These are phyloP conservation scores for Paramecium tetraurelia DNA, from an alignment of 73 alveolate genomes.

Conservation along the genomic window DNA sequence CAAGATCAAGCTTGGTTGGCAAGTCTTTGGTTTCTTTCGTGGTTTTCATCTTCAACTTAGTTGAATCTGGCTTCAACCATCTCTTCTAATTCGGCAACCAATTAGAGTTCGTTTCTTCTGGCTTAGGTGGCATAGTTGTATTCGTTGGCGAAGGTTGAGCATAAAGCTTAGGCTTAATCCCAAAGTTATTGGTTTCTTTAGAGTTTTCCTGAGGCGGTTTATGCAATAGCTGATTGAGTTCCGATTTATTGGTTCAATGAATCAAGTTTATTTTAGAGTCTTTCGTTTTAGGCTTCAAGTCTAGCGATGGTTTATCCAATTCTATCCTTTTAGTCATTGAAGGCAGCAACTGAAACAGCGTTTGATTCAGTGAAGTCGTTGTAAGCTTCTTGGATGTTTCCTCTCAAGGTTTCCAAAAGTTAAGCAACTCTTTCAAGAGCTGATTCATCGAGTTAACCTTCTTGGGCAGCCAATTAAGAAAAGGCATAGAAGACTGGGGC, in stretches of 20 bases:
- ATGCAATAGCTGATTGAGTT: conserved; percentile 47
- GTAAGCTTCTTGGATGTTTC: conserved; percentile 23
- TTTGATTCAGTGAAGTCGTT: background rate
- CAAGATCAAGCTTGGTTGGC: conserved; percentile 26
- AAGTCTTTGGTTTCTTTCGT: conserved; percentile 38
- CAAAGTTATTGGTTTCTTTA: conserved; percentile 46
- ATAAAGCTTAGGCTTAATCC: conserved; percentile 46
- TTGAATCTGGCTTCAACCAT: conserved; percentile 36
- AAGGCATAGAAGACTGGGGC: conserved; percentile 42
- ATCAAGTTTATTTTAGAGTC: conserved; percentile 37
- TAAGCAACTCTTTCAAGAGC: conserved; percentile 52
- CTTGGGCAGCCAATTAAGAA: conserved; percentile 35
- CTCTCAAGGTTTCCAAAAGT: conserved; percentile 40
- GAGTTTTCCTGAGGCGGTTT: conserved; percentile 54
- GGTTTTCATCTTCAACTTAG: conserved; percentile 43
- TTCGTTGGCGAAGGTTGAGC: conserved; percentile 48
- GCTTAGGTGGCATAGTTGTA: conserved; percentile 45
- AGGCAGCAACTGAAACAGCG: conserved; percentile 49
- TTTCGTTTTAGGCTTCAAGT: conserved; percentile 8
- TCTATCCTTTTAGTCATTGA: conserved; percentile 53
- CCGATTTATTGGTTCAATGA: conserved; percentile 28
- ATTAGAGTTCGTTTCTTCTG: conserved; percentile 45
- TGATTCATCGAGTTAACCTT: conserved; percentile 37
- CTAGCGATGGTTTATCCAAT: background rate
- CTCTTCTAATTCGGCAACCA: conserved; percentile 41